Evolutionary conservation across 2,329 filamentous ascomycete species (phyloP).

Genomic region (Aspergillus brunneoviolaceus): DNA sequence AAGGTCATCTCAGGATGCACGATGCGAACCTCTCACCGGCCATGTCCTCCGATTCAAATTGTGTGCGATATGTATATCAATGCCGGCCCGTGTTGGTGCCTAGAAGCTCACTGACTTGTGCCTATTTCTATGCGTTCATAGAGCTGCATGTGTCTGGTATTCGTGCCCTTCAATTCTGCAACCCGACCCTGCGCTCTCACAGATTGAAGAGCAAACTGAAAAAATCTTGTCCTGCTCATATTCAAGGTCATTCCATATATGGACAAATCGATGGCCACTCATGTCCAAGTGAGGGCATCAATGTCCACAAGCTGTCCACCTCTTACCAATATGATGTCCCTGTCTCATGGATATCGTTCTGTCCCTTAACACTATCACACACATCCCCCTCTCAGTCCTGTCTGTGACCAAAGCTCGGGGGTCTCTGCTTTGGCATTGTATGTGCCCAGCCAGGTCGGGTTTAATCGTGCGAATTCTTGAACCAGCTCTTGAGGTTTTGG

Average conservation of each 20-base stretch:
- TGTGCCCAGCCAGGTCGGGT: too few relatives aligned
- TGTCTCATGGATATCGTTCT: background rate
- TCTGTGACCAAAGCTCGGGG: too few relatives aligned
- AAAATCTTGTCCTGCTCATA: background rate
- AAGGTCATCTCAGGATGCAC: background rate
- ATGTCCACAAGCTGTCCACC: too few relatives aligned
- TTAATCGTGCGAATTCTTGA: background rate
- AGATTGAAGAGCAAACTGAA: background rate
- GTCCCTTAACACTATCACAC: too few relatives aligned
- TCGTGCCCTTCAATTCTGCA: background rate
- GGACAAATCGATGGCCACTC: too few relatives aligned
- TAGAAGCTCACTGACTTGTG: background rate
- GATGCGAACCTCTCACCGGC: background rate
- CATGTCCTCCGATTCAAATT: background rate
- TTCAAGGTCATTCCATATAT: background rate
- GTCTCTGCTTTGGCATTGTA: background rate
- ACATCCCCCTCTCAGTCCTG: too few relatives aligned
- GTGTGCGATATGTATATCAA: background rate
- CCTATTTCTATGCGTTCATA: background rate
- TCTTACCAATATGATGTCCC: background rate
- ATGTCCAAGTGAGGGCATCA: too few relatives aligned
- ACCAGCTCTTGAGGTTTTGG: background rate
- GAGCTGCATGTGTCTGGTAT: background rate
- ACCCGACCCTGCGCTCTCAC: background rate
- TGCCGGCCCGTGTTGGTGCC: background rate